Evolutionary conservation across 345 rosid genomes (phyloP).

Genomic region (Gossypium bickii): DNA sequence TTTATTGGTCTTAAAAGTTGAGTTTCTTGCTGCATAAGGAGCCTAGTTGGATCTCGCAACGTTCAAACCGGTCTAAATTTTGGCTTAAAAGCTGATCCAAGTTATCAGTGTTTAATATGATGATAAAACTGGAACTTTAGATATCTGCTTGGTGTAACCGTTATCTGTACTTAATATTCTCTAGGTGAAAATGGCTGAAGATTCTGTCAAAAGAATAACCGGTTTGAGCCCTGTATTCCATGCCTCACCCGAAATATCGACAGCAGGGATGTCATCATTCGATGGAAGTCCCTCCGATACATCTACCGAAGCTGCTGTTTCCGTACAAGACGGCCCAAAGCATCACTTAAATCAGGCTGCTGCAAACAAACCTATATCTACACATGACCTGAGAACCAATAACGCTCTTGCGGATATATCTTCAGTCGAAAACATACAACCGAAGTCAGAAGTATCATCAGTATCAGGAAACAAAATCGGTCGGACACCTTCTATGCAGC

Average conservation of each 20-base stretch:
- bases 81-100: background rate
- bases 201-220: conserved; percentile 73
- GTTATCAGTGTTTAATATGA: background rate
- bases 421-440: conserved; percentile 35
- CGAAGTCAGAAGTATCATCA: conserved; percentile 24
- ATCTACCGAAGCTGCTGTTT: conserved; percentile 51
- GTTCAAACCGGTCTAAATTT: background rate
- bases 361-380: conserved; percentile 27
- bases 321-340: conserved; percentile 45
- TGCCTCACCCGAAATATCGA: conserved; percentile 42
- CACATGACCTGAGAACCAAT: conserved; percentile 28
- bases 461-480: conserved; percentile 48
- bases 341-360: conserved; percentile 31
- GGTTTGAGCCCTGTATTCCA: conserved; percentile 65
- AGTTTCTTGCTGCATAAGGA: background rate
- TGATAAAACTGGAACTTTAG: background rate
- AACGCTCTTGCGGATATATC: conserved; percentile 39
- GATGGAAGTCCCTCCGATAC: conserved; percentile 48
- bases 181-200: conserved; percentile 98
- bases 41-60: background rate
- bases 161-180: background rate
- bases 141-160: background rate
- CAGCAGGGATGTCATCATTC: conserved; percentile 37
- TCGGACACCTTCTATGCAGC: conserved; percentile 59
- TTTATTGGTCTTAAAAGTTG: conserved; percentile 7